A percentile compares a stretch with the other conserved stretches of the same genome.
These are phyloP conservation scores for Penicillium fimorum DNA, from an alignment of 495 filamentous ascomycete genomes.

Conservation along the genomic window DNA sequence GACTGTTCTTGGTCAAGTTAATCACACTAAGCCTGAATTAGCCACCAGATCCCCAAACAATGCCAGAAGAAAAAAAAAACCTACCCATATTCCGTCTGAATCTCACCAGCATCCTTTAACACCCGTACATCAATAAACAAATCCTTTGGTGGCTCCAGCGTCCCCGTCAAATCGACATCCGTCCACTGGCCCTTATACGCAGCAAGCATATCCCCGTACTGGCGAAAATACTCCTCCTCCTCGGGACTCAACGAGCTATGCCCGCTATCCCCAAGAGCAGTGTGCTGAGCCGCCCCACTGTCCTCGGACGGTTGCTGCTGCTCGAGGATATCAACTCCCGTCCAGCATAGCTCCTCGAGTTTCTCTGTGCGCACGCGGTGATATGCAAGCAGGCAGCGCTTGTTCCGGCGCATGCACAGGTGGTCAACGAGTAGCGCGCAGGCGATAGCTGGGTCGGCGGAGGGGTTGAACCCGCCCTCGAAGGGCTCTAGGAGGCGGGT, in stretches of 20 bases:
- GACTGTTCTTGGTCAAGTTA: slow-evolving; percentile 95
- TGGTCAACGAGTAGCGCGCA: slow-evolving; percentile 91
- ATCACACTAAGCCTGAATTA: slow-evolving; percentile 63
- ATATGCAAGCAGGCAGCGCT: slow-evolving; percentile 93
- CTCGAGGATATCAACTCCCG: slow-evolving; percentile 74
- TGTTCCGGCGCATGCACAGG: slow-evolving; percentile 92
- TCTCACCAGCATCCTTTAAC: slow-evolving; percentile 95
- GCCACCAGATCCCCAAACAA: slow-evolving; percentile 6
- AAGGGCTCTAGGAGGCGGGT: slow-evolving; percentile 75
- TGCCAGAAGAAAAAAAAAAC: slow-evolving; percentile 6
- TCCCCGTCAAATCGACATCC: slow-evolving; percentile 94
- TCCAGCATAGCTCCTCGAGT: slow-evolving; percentile 93
- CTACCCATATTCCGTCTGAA: slow-evolving; percentile 99
- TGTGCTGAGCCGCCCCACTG: slow-evolving; percentile 24
- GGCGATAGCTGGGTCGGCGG: slow-evolving; percentile 77
- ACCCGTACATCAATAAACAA: slow-evolving; percentile 97
- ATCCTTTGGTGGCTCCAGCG: slow-evolving; percentile 89
- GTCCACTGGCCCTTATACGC: slow-evolving; percentile 99
- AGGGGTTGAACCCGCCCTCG: slow-evolving; percentile 79
- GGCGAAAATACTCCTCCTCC: slow-evolving; percentile 93
- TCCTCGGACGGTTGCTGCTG: slow-evolving; percentile 45
- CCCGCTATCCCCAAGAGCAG: slow-evolving; percentile 37
- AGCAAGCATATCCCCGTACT: slow-evolving; percentile 87
- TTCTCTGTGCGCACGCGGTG: slow-evolving; percentile 87
- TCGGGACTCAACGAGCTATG: slow-evolving; percentile 89